phyloP scores from a whole-genome alignment of 768 basidiomycete species.

The Calocybe gangraenosa region DNA sequence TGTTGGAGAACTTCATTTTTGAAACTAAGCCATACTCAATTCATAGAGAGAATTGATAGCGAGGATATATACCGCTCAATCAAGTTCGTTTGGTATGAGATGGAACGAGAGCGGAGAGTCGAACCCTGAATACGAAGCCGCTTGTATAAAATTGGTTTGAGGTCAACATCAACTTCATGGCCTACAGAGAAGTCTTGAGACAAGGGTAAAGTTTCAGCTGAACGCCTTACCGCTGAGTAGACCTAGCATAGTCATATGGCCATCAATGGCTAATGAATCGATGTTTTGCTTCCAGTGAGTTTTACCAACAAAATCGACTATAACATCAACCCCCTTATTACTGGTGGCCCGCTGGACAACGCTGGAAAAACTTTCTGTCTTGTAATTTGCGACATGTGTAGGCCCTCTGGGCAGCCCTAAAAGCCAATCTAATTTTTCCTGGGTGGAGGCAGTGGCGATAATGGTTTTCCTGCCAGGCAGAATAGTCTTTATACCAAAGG shows the following conservation, averaged over 20 bases:
- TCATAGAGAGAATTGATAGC: neutral
- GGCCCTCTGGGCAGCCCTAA: constrained; percentile 62
- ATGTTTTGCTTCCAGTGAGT: constrained; percentile 75
- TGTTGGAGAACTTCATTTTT: constrained; percentile 45
- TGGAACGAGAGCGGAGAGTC: constrained; percentile 71
- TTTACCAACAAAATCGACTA: constrained; percentile 82
- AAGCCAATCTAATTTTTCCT: constrained; percentile 79
- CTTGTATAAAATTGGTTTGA: constrained; percentile 73
- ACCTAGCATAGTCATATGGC: constrained; percentile 67
- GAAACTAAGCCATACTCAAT: constrained; percentile 39
- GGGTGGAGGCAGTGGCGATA: constrained; percentile 81
- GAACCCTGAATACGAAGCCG: constrained; percentile 86
- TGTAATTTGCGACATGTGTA: constrained; percentile 82
- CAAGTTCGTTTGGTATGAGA: constrained; percentile 75
- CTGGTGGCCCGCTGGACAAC: constrained; percentile 66
- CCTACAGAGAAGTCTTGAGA: constrained; percentile 32
- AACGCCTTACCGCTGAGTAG: constrained; percentile 56
- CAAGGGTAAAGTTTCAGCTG: neutral
- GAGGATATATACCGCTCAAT: constrained; percentile 44
- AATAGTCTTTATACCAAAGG: neutral
- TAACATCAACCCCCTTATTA: constrained; percentile 72
- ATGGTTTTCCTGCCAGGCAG: constrained; percentile 49
- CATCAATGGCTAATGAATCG: constrained; percentile 64
- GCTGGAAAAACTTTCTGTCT: constrained; percentile 73
- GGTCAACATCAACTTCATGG: constrained; percentile 45